Conservation (phyloP, 208 protist species). For the Crithidia fasciculata region DNA sequence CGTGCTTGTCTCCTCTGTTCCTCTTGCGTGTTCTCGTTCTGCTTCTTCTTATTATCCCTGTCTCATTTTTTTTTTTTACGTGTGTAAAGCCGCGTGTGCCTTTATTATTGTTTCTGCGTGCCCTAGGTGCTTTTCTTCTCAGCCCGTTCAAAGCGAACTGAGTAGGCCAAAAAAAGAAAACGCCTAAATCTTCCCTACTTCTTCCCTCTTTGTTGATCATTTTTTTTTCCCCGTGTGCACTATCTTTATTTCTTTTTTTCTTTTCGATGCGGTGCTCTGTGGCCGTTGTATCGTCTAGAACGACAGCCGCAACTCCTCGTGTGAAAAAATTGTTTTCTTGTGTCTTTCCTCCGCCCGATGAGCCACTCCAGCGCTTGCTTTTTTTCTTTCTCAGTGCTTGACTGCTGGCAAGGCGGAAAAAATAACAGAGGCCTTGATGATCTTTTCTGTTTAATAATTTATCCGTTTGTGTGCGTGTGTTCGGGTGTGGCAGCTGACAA, state of each 20-base stretch:
- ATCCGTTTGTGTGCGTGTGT: no score
- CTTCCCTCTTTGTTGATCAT: background rate
- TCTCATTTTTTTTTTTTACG: background rate
- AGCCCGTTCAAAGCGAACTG: no score
- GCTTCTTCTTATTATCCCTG: background rate
- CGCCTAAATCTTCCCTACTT: background rate
- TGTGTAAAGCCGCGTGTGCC: background rate
- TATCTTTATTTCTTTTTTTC: background rate
- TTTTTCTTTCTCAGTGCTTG: no score
- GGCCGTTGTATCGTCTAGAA: constrained; percentile 3
- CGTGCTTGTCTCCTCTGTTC: background rate
- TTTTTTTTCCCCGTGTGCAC: background rate
- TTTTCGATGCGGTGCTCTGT: background rate
- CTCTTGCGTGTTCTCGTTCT: no score
- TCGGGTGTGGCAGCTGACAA: no score
- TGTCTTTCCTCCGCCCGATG: no score
- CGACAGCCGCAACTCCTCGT: background rate
- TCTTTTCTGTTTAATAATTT: no score
- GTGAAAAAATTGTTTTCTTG: background rate
- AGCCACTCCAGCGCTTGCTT: no score
- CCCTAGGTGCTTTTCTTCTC: background rate
- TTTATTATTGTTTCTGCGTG: background rate
- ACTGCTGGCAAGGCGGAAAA: no score
- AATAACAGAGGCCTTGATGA: no score
- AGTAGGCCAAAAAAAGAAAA: no score